A percentile compares a stretch with the other conserved stretches of the same genome.
Conservation (phyloP, 768 basidiomycete species). For the Termitomyces sp. region DNA sequence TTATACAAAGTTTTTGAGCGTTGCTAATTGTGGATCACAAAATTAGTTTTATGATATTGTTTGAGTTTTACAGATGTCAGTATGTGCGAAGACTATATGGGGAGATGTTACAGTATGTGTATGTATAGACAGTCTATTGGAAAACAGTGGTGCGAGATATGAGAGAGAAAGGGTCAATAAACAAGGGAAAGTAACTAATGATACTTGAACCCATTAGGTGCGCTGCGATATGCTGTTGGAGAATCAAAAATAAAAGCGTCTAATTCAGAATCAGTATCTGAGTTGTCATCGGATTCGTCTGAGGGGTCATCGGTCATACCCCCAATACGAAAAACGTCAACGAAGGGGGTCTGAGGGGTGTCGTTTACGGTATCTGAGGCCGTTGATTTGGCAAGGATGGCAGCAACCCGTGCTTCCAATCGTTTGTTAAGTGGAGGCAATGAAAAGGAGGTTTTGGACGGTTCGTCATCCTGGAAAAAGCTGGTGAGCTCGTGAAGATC, state of each 20-base stretch:
- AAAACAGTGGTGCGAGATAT: slow-evolving; percentile 16
- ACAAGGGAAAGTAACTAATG: slow-evolving; percentile 23
- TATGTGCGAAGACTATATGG: slow-evolving; percentile 14
- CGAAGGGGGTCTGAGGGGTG: slow-evolving; percentile 75
- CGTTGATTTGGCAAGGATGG: slow-evolving; percentile 81
- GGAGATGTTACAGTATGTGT: slow-evolving; percentile 21
- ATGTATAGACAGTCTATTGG: slow-evolving; percentile 14
- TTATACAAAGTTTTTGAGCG: slow-evolving; percentile 94
- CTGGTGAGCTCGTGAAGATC: slow-evolving; percentile 74
- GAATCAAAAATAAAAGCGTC: slow-evolving; percentile 69
- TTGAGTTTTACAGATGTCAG: slow-evolving; percentile 16
- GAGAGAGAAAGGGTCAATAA: not conserved
- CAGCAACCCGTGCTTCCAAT: slow-evolving; percentile 76
- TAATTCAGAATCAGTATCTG: slow-evolving; percentile 44
- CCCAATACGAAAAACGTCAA: slow-evolving; percentile 70
- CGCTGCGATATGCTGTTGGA: slow-evolving; percentile 40
- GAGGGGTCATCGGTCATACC: slow-evolving; percentile 26
- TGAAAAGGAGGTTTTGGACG: slow-evolving; percentile 28
- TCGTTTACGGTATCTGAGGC: slow-evolving; percentile 49
- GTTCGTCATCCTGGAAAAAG: slow-evolving; percentile 61
- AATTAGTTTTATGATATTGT: slow-evolving; percentile 16
- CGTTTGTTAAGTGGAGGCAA: slow-evolving; percentile 53
- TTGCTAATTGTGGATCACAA: slow-evolving; percentile 48
- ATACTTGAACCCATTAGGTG: slow-evolving; percentile 46
- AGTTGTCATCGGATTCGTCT: slow-evolving; percentile 47